These are phyloP conservation scores for Aureobasidium sp. DNA, from an alignment of 2,329 filamentous ascomycete genomes.

Conservation along the genomic window DNA sequence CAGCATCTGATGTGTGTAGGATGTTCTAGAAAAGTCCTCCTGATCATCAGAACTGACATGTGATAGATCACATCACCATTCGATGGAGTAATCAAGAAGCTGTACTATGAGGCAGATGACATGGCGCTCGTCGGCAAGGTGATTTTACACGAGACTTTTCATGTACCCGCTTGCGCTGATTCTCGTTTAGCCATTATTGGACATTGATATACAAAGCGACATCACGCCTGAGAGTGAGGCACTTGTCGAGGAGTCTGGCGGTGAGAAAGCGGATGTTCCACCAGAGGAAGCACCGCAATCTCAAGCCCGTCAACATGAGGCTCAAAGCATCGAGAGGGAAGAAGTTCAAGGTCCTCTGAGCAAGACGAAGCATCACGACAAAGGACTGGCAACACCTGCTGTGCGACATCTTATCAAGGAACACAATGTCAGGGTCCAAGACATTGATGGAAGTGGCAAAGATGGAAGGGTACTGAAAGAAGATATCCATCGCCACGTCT, in stretches of 20 bases:
- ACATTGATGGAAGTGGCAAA: conserved; percentile 77
- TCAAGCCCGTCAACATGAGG: neutral
- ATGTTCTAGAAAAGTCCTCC: neutral
- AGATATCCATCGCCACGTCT: conserved; percentile 57
- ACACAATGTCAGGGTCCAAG: conserved; percentile 66
- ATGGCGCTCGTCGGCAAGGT: conserved; percentile 87
- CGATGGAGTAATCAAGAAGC: conserved; percentile 88
- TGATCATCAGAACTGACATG: conserved; percentile 3
- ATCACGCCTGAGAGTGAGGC: conserved; percentile 56
- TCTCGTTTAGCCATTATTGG: conserved; percentile 64
- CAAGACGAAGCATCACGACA: conserved; percentile 13
- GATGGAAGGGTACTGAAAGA: conserved; percentile 90
- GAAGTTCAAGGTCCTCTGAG: conserved; percentile 7
- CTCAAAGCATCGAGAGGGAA: conserved; percentile 1
- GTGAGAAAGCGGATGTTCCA: conserved; percentile 22
- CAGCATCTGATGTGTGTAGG: conserved; percentile 56
- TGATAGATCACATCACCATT: conserved; percentile 87
- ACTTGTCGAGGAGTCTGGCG: conserved; percentile 28
- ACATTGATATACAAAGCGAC: conserved; percentile 85
- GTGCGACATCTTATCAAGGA: conserved; percentile 84
- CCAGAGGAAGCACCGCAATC: neutral
- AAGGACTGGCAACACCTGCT: conserved; percentile 76
- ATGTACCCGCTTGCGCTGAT: neutral
- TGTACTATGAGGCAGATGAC: conserved; percentile 92
- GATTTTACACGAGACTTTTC: conserved; percentile 6